Percentiles rank a stretch among this genome's conserved stretches.
phyloP scores from a whole-genome alignment of 2,329 filamentous ascomycete species.

The Claviceps paspali region DNA sequence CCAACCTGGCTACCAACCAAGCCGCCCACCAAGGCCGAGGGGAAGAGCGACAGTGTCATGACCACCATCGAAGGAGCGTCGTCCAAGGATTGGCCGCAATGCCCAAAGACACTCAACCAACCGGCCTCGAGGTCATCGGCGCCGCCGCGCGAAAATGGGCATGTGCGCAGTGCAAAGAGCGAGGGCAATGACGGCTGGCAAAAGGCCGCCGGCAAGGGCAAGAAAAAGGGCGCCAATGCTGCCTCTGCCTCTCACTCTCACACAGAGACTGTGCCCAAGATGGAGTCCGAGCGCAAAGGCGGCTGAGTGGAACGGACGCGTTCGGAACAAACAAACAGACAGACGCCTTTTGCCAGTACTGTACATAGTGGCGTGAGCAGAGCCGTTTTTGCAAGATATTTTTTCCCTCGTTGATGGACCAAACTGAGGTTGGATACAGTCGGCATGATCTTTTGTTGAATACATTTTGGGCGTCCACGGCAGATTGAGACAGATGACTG shows the following conservation, averaged over 20 bases:
- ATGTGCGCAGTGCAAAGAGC: constrained; percentile 37
- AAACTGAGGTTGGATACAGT: constrained; percentile 5
- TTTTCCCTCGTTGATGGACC: constrained; percentile 1
- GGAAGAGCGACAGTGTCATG: background rate
- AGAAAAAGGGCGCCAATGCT: constrained; percentile 33
- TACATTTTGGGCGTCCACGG: constrained; percentile 2
- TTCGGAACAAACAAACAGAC: background rate
- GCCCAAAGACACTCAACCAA: constrained; percentile 12
- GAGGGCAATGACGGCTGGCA: constrained; percentile 43
- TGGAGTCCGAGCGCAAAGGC: constrained; percentile 47
- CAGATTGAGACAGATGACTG: constrained; percentile 2
- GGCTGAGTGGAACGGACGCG: constrained; percentile 17
- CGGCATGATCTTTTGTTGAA: constrained; percentile 2
- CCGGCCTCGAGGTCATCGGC: constrained; percentile 21
- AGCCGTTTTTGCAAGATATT: background rate
- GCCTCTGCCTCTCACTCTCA: constrained; percentile 22
- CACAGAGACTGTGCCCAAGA: constrained; percentile 40
- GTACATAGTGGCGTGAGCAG: background rate
- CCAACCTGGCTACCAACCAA: constrained; percentile 12
- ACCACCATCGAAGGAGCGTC: background rate
- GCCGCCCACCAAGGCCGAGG: constrained; percentile 5
- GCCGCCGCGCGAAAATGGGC: constrained; percentile 32
- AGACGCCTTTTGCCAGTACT: background rate
- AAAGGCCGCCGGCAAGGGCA: constrained; percentile 35
- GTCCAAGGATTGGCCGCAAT: constrained; percentile 2